These are phyloP conservation scores for Oryza officinalis DNA, from an alignment of 176 grass and related monocot species.

Conservation along the genomic window DNA sequence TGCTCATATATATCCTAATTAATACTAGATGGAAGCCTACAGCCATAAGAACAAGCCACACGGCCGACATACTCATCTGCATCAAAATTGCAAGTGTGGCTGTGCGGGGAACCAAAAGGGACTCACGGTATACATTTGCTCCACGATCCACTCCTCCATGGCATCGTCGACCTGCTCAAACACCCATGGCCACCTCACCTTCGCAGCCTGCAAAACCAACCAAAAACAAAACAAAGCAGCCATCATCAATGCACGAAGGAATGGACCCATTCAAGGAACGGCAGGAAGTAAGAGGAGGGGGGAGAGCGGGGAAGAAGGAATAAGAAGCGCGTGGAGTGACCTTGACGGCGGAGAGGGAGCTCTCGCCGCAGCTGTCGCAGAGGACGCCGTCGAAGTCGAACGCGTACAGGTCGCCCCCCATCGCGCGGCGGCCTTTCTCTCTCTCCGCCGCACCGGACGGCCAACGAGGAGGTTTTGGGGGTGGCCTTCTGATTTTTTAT, in stretches of 20 bases:
- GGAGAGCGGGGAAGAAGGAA: not conserved
- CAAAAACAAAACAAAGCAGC: too few relatives aligned
- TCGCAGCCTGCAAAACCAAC: conserved; percentile 64
- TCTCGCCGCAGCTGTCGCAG: conserved; percentile 96
- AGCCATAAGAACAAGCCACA: not conserved
- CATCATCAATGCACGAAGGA: not conserved
- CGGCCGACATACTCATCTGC: not conserved
- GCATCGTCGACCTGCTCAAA: conserved; percentile 59
- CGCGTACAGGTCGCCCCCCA: conserved; percentile 75
- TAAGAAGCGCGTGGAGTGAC: conserved; percentile 6
- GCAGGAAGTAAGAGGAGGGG: not conserved
- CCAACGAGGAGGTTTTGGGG: not conserved
- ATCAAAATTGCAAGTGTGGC: not conserved
- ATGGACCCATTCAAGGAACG: too few relatives aligned
- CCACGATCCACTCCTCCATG: conserved; percentile 81
- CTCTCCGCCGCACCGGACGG: not conserved
- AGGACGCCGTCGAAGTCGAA: conserved; percentile 93
- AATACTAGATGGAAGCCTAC: not conserved
- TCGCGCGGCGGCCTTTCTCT: conserved; percentile 8
- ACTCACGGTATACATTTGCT: conserved; percentile 85
- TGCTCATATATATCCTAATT: not conserved
- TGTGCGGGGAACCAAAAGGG: not conserved
- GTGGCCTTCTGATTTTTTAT: not conserved
- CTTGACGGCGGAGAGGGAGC: conserved; percentile 91
- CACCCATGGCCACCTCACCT: conserved; percentile 78